Evolutionary conservation across 352 stramenopile species (phyloP), one percentile per base, ranked within the genome.

Genomic region (Bremia lactucae): DNA sequence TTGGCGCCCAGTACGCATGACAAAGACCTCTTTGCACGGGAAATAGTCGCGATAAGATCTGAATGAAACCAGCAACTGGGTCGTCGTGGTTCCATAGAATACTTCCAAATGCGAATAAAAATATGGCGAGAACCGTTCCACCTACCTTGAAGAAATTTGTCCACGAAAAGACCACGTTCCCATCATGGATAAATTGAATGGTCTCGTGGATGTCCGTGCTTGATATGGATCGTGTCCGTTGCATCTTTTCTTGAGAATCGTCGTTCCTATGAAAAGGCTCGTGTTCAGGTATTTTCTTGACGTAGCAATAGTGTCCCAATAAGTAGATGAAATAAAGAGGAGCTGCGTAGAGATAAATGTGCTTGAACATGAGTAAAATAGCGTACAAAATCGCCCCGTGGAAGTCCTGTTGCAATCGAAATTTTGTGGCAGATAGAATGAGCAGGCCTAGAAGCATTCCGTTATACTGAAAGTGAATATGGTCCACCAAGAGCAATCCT

Each of bases 391-490:
- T 60, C 0, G 86, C 94, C 4, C 80, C 89, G n/a, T 80, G 68
- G 10, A 97, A 49, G 33, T 96, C 79, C 46, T 87, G 65, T 40
- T 85, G 64, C 46, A 86, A 52, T 24, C 73, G 57, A 40, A 92
- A 72, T 46, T 85, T 83, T 29, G 77, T 81, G 21, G 96, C 59
- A 4, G 88, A 97, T 31, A 96, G 63, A 24, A 98, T 77, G 23
- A 98, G 65, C 47, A 98, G 58, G 0, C 94, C 95, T 5, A 98
- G 68, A 13, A 99, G 60, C 73, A 98, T 93, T 10, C 94, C 94
- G 59, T 99, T 99, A 77, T 99, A 99, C 63, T 99, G 95, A 72
- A 99, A 99, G 65, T 99, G 96, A 28, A 99, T 92, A 70, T 98
- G 94, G 70, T 99, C 96, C 24, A 99, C 76, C 53, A 96, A 87